These are phyloP conservation scores for Brassica napus DNA, from an alignment of 345 rosid species.

Conservation along the genomic window DNA sequence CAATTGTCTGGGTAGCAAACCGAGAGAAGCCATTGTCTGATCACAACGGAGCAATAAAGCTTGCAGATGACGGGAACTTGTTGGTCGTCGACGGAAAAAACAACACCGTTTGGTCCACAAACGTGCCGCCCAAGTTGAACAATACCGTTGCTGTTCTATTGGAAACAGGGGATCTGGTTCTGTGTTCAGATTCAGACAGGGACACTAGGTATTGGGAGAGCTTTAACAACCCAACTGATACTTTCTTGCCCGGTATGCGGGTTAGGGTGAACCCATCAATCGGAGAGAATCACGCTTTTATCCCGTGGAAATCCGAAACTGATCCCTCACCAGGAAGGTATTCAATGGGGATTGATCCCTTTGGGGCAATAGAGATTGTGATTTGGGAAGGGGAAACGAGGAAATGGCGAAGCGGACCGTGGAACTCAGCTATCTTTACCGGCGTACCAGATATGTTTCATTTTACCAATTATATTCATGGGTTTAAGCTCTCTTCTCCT, in stretches of 20 bases:
- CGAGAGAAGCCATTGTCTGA: conserved; percentile 51
- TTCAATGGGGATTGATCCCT: conserved; percentile 30
- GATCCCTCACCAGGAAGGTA: conserved; percentile 43
- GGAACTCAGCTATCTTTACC: conserved; percentile 36
- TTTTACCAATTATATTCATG: conserved; percentile 35
- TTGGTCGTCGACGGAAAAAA: conserved; percentile 31
- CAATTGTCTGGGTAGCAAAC: conserved; percentile 73
- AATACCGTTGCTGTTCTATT: conserved; percentile 39
- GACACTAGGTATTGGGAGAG: conserved; percentile 49
- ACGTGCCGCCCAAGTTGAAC: conserved; percentile 6
- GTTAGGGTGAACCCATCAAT: conserved; percentile 11
- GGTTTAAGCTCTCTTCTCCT: conserved; percentile 52
- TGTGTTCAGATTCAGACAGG: conserved; percentile 27
- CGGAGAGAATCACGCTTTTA: conserved; percentile 9
- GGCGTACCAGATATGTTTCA: conserved; percentile 44
- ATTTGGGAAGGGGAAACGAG: conserved; percentile 26
- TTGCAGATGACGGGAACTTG: conserved; percentile 42
- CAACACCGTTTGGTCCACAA: conserved; percentile 47
- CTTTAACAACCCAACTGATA: conserved; percentile 42
- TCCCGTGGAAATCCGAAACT: conserved; percentile 22
- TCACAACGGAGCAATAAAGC: conserved; percentile 45
- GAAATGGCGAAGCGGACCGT: conserved; percentile 42
- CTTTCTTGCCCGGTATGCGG: conserved; percentile 37
- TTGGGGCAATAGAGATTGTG: conserved; percentile 33
- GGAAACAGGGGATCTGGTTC: conserved; percentile 52